Evolutionary conservation across 2,329 filamentous ascomycete species (phyloP).

Genomic region (Aspergillus piperis): DNA sequence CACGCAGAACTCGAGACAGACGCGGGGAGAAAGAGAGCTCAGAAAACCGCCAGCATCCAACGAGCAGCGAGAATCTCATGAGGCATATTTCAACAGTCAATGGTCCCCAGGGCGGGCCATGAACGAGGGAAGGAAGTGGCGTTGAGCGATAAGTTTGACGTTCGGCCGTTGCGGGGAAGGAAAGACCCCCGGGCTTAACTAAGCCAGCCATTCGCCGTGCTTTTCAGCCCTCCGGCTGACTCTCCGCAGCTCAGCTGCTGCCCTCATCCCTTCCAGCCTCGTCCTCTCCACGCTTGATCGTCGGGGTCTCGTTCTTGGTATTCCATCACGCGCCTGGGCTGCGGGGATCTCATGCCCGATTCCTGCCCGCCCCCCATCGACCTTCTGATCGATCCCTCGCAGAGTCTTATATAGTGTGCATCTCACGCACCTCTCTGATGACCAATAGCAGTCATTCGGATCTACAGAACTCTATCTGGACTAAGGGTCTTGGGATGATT

Average conservation of each 20-base stretch:
- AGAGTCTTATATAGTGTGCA: background rate
- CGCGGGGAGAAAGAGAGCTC: background rate
- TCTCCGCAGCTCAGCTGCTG: background rate
- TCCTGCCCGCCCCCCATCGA: background rate
- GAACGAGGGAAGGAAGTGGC: background rate
- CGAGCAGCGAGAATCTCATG: background rate
- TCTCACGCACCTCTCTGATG: background rate
- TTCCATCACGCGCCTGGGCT: slow-evolving; percentile 11
- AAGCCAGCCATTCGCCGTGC: background rate
- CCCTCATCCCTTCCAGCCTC: background rate
- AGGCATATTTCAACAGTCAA: slow-evolving; percentile 6
- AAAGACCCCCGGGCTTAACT: background rate
- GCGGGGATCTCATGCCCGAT: background rate
- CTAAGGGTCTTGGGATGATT: background rate
- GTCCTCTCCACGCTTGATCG: background rate
- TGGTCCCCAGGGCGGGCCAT: slow-evolving; percentile 1
- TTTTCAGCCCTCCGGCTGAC: background rate
- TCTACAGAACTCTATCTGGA: background rate
- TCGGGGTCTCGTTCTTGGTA: background rate
- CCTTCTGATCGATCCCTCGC: slow-evolving; percentile 2
- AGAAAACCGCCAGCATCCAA: slow-evolving; percentile 1
- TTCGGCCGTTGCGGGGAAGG: slow-evolving; percentile 2
- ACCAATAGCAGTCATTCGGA: background rate
- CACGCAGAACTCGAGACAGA: slow-evolving; percentile 2
- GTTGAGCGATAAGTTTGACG: background rate